Percentiles rank a stretch among this genome's conserved stretches.
Conservation (phyloP, 176 grass and related monocot species). For the Carex parvula region DNA sequence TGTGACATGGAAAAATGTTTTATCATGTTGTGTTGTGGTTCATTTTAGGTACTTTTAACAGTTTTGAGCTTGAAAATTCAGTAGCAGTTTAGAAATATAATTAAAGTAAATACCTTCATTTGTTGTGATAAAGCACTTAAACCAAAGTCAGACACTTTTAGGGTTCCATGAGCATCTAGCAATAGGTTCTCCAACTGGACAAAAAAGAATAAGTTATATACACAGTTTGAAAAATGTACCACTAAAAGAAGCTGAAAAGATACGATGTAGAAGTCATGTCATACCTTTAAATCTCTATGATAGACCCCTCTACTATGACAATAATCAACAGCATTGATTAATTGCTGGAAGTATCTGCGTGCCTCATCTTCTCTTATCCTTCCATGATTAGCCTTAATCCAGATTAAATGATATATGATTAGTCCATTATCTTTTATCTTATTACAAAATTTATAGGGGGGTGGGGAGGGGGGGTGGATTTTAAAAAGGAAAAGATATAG, state of each 20-base stretch:
- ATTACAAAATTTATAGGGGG: background rate
- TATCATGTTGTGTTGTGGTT: background rate
- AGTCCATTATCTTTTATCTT: background rate
- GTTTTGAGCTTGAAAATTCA: background rate
- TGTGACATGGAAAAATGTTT: background rate
- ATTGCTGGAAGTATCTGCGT: conserved; percentile 88
- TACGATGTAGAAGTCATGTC: background rate
- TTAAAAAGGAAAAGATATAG: conserved; percentile 14
- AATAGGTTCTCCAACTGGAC: conserved; percentile 92
- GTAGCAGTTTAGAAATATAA: background rate
- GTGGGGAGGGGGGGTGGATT: conserved; percentile 2
- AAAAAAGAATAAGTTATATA: conserved; percentile 29
- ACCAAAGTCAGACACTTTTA: conserved; percentile 97
- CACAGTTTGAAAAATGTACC: conserved; percentile 5
- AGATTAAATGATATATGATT: background rate
- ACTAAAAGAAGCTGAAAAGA: conserved; percentile 23
- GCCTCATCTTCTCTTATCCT: conserved; percentile 91
- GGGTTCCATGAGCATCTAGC: conserved; percentile 77
- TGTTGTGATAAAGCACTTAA: conserved; percentile 94
- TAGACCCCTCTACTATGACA: conserved; percentile 98
- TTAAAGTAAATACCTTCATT: conserved; percentile 58
- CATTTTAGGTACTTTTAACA: conserved; percentile 6
- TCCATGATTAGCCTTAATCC: conserved; percentile 75
- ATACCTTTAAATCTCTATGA: conserved; percentile 95
- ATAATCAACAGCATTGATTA: conserved; percentile 92